These are phyloP conservation scores for Chlorociboria aeruginascens DNA, from an alignment of 495 filamentous ascomycete species.

Conservation along the genomic window DNA sequence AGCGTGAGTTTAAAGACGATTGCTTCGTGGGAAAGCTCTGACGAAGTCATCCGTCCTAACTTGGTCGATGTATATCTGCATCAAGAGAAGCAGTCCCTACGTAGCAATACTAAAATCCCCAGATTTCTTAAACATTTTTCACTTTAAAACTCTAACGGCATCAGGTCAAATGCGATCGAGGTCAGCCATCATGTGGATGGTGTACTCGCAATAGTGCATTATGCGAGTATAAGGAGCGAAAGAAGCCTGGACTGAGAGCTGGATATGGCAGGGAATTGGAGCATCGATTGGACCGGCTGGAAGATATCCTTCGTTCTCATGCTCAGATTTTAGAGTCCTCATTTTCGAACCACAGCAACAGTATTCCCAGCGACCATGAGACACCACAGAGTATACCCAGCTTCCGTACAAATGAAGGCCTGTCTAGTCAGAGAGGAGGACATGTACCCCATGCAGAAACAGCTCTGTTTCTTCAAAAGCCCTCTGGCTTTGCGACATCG, in stretches of 20 bases:
- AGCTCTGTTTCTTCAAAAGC: constrained; percentile 50
- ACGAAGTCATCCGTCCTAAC: neutral
- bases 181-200: constrained; percentile 81
- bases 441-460: constrained; percentile 45
- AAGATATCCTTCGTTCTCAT: constrained; percentile 35
- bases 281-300: constrained; percentile 54
- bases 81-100: neutral
- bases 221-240: constrained; percentile 77
- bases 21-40: neutral
- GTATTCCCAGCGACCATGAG: constrained; percentile 33
- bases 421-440: constrained; percentile 17
- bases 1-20: neutral
- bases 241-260: constrained; percentile 62
- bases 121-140: neutral
- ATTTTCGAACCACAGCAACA: constrained; percentile 26
- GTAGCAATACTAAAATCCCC: neutral
- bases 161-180: constrained; percentile 69
- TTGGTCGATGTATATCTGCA: neutral
- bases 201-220: constrained; percentile 64
- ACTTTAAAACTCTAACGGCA: neutral
- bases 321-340: constrained; percentile 31
- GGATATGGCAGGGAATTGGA: constrained; percentile 85
- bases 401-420: constrained; percentile 27
- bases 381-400: constrained; percentile 19
- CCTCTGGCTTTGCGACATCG: constrained; percentile 26